These are phyloP conservation scores for Erodium moschatum DNA, from an alignment of 441 rosid species.

Conservation along the genomic window DNA sequence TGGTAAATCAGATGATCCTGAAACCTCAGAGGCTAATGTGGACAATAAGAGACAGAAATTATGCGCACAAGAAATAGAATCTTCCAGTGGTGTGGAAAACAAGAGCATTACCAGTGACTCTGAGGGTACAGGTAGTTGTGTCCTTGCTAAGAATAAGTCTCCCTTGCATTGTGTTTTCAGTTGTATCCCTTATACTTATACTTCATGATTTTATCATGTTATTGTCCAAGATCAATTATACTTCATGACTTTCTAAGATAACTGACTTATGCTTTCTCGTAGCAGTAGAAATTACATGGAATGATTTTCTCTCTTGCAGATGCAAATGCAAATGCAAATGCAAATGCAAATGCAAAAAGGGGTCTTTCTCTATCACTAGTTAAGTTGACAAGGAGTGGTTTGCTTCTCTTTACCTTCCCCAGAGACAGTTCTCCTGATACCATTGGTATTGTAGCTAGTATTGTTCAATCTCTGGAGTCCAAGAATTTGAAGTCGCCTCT, in stretches of 20 bases:
- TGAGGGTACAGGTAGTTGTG: slow-evolving; percentile 27
- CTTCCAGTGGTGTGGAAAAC: slow-evolving; percentile 20
- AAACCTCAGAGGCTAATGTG: slow-evolving; percentile 22
- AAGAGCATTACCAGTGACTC: slow-evolving; percentile 21
- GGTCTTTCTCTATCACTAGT: slow-evolving; percentile 56
- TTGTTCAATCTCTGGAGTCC: slow-evolving; percentile 46
- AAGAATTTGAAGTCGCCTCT: slow-evolving; percentile 50
- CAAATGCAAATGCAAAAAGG: slow-evolving; percentile 18
- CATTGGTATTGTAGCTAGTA: slow-evolving; percentile 35
- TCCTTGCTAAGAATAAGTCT: slow-evolving; percentile 14
- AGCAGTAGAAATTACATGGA: slow-evolving; percentile 28
- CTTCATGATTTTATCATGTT: background rate
- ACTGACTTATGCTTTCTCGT: slow-evolving; percentile 12
- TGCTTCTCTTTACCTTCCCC: slow-evolving; percentile 62
- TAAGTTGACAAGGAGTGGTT: slow-evolving; percentile 70
- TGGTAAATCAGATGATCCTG: slow-evolving; percentile 24
- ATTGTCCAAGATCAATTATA: background rate
- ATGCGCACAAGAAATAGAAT: slow-evolving; percentile 29
- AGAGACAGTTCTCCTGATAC: slow-evolving; percentile 34
- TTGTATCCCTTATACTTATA: no score
- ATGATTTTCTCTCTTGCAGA: slow-evolving; percentile 23
- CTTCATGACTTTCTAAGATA: background rate
- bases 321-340: slow-evolving; percentile 21
- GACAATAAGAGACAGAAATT: slow-evolving; percentile 55
- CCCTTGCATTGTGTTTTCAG: slow-evolving; percentile 9